Evolutionary conservation across 1,139 yeast species (phyloP).

Genomic region (Pichia sp.): DNA sequence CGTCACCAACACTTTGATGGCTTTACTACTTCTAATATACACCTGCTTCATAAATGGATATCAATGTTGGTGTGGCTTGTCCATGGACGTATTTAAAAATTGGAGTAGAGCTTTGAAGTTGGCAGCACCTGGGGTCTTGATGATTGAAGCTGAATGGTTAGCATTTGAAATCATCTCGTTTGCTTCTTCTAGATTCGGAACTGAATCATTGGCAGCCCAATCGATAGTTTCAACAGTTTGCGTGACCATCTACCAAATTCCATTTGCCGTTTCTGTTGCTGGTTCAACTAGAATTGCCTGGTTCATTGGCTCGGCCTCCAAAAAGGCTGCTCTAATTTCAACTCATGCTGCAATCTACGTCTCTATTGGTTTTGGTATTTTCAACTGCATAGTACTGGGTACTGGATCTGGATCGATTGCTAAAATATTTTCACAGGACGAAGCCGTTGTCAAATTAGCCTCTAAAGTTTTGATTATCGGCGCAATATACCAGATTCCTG

Average conservation of each 20-base stretch:
- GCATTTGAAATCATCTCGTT: conserved; percentile 64
- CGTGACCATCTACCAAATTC: conserved; percentile 64
- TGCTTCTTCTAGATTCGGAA: conserved; percentile 60
- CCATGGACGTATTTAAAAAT: conserved; percentile 40
- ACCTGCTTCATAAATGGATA: conserved; percentile 47
- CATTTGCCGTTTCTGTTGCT: conserved; percentile 71
- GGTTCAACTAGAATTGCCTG: conserved; percentile 75
- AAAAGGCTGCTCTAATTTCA: conserved; percentile 42
- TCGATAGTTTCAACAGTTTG: conserved; percentile 67
- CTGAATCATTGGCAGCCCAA: conserved; percentile 66
- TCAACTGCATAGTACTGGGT: conserved; percentile 33
- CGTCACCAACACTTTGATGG: conserved; percentile 67
- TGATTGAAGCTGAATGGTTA: conserved; percentile 67
- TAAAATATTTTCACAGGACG: conserved; percentile 47
- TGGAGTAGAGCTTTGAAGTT: conserved; percentile 51
- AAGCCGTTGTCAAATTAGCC: conserved; percentile 46
- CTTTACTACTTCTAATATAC: conserved; percentile 42
- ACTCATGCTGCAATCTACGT: conserved; percentile 39
- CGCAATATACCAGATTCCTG: conserved; percentile 56
- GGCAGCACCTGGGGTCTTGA: conserved; percentile 57
- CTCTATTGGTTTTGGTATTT: conserved; percentile 42
- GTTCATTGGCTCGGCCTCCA: conserved; percentile 69
- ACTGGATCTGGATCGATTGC: conserved; percentile 41
- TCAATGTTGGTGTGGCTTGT: conserved; percentile 54
- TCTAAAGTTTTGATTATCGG: conserved; percentile 49